Evolutionary conservation across 805 yeast genomes (phyloP).

Genomic region (Scheffersomyces coipomensis): DNA sequence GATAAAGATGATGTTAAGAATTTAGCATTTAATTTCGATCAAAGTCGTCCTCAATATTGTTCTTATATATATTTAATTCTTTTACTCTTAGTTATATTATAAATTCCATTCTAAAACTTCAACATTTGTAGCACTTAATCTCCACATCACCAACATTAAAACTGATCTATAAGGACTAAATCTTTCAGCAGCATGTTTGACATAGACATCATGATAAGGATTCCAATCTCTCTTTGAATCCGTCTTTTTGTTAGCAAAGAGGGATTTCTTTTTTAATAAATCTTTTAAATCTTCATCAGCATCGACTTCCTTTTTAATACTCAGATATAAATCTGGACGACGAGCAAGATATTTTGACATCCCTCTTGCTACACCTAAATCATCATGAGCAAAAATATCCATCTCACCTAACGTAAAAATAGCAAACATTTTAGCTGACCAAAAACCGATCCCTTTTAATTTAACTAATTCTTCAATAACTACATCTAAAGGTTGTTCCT

Average conservation of each 20-base stretch:
- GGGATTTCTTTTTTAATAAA: conserved; percentile 34
- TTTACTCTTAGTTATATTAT: not conserved
- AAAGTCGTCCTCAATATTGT: not conserved
- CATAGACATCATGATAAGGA: conserved; percentile 60
- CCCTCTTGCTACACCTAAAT: conserved; percentile 85
- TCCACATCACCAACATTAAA: conserved; percentile 74
- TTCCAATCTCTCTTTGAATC: conserved; percentile 59
- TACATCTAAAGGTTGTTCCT: conserved; percentile 37
- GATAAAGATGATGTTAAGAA: not conserved
- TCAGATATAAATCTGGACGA: conserved; percentile 48
- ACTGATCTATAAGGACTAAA: conserved; percentile 68
- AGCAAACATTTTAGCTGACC: conserved; percentile 91
- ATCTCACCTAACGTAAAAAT: conserved; percentile 63
- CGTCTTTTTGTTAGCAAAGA: conserved; percentile 30
- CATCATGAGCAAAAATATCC: conserved; percentile 75
- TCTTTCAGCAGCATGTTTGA: conserved; percentile 51
- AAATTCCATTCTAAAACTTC: conserved; percentile 34
- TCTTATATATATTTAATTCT: not conserved
- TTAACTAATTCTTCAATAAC: conserved; percentile 47
- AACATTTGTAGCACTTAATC: conserved; percentile 57
- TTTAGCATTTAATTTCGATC: not conserved
- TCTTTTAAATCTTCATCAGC: conserved; percentile 32
- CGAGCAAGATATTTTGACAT: conserved; percentile 59
- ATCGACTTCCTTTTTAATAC: conserved; percentile 34
- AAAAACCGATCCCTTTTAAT: conserved; percentile 73